Evolutionary conservation across 495 filamentous ascomycete species (phyloP), one percentile per base, ranked within the genome.

Genomic region (Aspergillus hancockii): DNA sequence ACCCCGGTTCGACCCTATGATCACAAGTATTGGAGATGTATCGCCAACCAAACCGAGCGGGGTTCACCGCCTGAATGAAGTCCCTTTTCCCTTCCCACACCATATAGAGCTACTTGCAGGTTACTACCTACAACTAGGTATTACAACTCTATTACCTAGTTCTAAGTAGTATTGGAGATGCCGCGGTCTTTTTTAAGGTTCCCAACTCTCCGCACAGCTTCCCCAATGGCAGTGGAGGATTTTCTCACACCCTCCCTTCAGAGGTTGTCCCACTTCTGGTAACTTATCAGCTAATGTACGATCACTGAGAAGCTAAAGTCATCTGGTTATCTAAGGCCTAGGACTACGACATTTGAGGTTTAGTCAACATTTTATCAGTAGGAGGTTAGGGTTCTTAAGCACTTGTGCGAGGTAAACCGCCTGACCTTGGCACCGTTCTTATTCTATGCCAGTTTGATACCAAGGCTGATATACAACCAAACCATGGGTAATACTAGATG

Each of bases 251-350:
- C 40, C 51, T 52, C 41, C 31, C 12, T 50, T 40, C 50, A 62
- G 43, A 62, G 60, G 60, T 55, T 58, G 54, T 62, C 50, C 46
- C 34, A 49, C 43, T 16, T 32, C 45, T 21, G 36, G 16, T 45
- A 21, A 30, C 23, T n/a, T 38, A 25, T 49, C 8, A 34, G 25
- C 50, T 62, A 54, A 43, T 53, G 40, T 32, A 47, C 19, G 43
- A 47, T 47, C 19, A 22, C 19, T 14, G 1, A 10, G 43, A n/a
- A n/a, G n/a, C n/a, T n/a, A n/a, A n/a, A n/a, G 51, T 62, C 60
- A 31, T 62, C 54, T 58, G 54, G 57, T 57, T 43, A 34, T 31
- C 36, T 9, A 31, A 30, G 18, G 23, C 31, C 43, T 43, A 31
- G 40, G 8, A 6, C 38, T 6, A 41, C 38, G 14, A 41, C 43